Evolutionary conservation across 1,284 basidiomycete genomes (phyloP).

Genomic region (Meripilus lineatus): DNA sequence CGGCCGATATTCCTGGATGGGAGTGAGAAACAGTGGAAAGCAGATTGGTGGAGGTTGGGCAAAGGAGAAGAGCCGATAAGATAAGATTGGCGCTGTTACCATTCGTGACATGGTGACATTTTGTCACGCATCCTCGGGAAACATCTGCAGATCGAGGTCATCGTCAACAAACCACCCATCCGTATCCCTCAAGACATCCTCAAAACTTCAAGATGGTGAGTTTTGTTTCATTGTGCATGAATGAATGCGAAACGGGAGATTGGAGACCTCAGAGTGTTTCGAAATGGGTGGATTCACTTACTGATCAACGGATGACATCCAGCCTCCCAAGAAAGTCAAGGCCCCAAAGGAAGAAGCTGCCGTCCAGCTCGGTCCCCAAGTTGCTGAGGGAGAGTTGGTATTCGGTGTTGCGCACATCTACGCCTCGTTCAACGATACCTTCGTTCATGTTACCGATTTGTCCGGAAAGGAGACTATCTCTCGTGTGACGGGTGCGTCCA

Average conservation of each 20-base stretch:
- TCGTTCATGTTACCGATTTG: conserved; percentile 99
- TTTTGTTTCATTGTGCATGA: conserved; percentile 1
- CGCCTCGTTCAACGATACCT: conserved; percentile 99
- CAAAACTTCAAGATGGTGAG: conserved; percentile 25
- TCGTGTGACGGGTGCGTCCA: conserved; percentile 84
- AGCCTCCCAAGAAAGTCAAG: conserved; percentile 80
- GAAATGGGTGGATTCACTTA: conserved; percentile 33
- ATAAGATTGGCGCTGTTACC: too few species aligned
- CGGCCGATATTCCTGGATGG: too few species aligned
- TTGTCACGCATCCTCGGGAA: too few species aligned
- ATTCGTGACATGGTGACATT: too few species aligned
- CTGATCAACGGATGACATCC: conserved; percentile 37
- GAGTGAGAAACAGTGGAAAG: too few species aligned
- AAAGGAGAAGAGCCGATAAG: too few species aligned
- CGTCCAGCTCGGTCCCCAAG: conserved; percentile 89
- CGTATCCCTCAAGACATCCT: conserved; percentile 18
- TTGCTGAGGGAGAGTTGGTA: conserved; percentile 92
- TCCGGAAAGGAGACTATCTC: conserved; percentile 99
- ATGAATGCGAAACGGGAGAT: background rate
- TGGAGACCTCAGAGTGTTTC: background rate
- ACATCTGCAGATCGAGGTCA: too few species aligned
- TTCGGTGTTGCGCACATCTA: conserved; percentile 98
- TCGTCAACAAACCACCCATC: too few species aligned
- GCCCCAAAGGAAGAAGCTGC: conserved; percentile 75
- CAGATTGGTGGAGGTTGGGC: too few species aligned